Conservation (phyloP, 2,329 filamentous ascomycete genomes). For the Aspergillus intermedius region DNA sequence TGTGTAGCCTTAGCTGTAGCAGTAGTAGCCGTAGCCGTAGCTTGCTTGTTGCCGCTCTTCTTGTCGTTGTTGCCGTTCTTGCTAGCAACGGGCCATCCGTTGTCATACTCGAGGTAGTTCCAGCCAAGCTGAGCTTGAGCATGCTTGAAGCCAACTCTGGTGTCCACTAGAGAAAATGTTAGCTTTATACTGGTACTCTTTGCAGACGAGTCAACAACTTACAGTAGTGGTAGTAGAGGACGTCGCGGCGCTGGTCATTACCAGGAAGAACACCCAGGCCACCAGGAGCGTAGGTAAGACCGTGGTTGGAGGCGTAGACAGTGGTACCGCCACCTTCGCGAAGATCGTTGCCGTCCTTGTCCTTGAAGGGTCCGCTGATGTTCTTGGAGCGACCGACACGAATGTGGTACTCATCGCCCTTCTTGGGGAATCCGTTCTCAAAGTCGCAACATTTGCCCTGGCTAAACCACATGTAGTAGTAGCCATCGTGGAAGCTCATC, state of each 20-base stretch:
- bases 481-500: conserved; percentile 23
- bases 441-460: conserved; percentile 26
- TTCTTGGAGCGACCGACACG: conserved; percentile 24
- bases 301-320: conserved; percentile 29
- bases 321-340: conserved; percentile 22
- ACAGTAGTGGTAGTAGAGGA: conserved; percentile 30
- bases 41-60: background rate
- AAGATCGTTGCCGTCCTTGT: conserved; percentile 17
- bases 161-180: conserved; percentile 12
- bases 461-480: conserved; percentile 32
- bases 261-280: conserved; percentile 23
- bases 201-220: no score
- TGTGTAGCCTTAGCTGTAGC: no score
- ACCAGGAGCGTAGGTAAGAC: conserved; percentile 29
- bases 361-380: conserved; percentile 23
- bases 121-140: conserved; percentile 24
- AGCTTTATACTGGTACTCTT: no score
- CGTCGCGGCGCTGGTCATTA: conserved; percentile 16
- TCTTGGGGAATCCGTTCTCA: conserved; percentile 12
- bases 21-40: no score
- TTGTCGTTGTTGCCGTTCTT: background rate
- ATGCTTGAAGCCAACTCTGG: conserved; percentile 18
- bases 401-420: conserved; percentile 25
- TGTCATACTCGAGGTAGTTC: conserved; percentile 24
- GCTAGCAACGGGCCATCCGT: conserved; percentile 25